Evolutionary conservation across 371 early-diverging fungal species (phyloP), one percentile per base, ranked within the genome.

Genomic region (Lichtheimia ramosa): DNA sequence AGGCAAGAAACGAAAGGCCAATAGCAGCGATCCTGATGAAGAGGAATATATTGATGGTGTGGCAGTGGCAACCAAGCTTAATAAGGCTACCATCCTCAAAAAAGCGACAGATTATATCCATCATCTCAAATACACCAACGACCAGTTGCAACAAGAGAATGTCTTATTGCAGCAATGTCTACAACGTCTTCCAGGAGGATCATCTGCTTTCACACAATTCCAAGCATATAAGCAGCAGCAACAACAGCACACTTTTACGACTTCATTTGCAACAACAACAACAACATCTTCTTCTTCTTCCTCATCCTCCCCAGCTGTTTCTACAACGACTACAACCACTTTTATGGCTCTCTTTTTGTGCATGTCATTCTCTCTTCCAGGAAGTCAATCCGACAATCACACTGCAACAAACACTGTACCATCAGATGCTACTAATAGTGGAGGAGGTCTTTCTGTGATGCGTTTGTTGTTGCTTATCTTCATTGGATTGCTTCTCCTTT

Each of bases 71-170:
- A 86, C 85, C 12, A 91, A 90, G 59, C 77, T 88, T 18, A 92
- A 93, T 83, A 46, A 46, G 16, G 46, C 46, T 16, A 46, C 46
- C 21, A 86, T 93, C 51, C 60, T 93, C 59, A 75, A 86, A 42
- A 91, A 90, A 58, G 86, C 91, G 3, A 91, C 92, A 0, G 91
- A 93, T 65, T 92, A 93, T 66, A 92, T 93, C 55, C 74, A 83
- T 42, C 77, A 89, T 58, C 72, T 93, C 23, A 80, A 83, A 42
- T 69, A 79, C 12, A 74, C 64, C 51, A 82, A 82, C 53, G 64
- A 73, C 24, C 62, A 64, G 48, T 48, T 79, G 23, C 60, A 82
- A 58, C 41, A 60, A 16, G 83, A 84, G 42, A 82, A 79, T 21
- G 63, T 61, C 0, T 56, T 64, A 14, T 61, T 84, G 16, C 62